Evolutionary conservation across 495 filamentous ascomycete species (phyloP).

Genomic region (Penicillium argentinense): DNA sequence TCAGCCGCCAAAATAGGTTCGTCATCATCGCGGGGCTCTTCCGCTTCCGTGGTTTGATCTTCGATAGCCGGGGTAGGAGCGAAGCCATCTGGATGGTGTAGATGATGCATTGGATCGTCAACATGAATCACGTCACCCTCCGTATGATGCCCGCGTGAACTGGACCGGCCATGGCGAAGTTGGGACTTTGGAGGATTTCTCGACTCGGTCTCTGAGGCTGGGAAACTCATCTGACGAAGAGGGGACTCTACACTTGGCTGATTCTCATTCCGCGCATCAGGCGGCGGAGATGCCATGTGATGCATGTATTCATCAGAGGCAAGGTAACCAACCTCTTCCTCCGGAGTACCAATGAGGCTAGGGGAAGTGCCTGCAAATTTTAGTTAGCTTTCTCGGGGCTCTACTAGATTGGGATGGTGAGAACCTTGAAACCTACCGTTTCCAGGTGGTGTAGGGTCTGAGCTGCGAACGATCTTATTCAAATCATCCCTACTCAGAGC

Average conservation of each 20-base stretch:
- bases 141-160: slow-evolving; percentile 34
- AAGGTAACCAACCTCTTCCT: slow-evolving; percentile 77
- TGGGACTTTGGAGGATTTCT: slow-evolving; percentile 5
- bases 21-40: slow-evolving; percentile 39
- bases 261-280: slow-evolving; percentile 42
- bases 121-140: slow-evolving; percentile 71
- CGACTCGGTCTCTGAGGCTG: slow-evolving; percentile 30
- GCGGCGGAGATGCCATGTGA: slow-evolving; percentile 64
- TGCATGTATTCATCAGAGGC: slow-evolving; percentile 77
- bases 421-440: slow-evolving; percentile 47
- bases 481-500: slow-evolving; percentile 89
- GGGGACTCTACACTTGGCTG: slow-evolving; percentile 57
- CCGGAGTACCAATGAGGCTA: slow-evolving; percentile 60
- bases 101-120: slow-evolving; percentile 63
- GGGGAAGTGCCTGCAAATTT: slow-evolving; percentile 47
- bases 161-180: slow-evolving; percentile 14
- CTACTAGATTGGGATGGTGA: neutral
- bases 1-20: slow-evolving; percentile 90
- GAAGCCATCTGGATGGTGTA: slow-evolving; percentile 63
- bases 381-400: slow-evolving; percentile 6
- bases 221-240: slow-evolving; percentile 53
- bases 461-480: slow-evolving; percentile 82
- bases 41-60: slow-evolving; percentile 7
- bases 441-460: slow-evolving; percentile 62
- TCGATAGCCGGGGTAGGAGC: slow-evolving; percentile 32